These are phyloP conservation scores for Rhynchospora pubera DNA, from an alignment of 176 grass and related monocot species.

Conservation along the genomic window DNA sequence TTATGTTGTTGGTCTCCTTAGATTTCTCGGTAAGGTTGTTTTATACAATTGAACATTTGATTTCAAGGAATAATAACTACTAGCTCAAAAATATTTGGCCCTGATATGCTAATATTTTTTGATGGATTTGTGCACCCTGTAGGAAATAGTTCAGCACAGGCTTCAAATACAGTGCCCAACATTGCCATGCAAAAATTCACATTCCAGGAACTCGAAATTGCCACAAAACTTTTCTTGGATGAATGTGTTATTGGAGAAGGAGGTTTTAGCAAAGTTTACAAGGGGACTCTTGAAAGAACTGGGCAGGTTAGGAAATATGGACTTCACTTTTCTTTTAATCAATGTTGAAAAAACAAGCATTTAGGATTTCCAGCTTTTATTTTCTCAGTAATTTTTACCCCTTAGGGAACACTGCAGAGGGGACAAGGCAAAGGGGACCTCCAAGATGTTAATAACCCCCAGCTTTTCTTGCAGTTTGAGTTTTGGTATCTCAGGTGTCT, in stretches of 20 bases:
- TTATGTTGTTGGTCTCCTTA: no score
- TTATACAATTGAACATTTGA: neutral
- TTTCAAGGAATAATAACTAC: neutral
- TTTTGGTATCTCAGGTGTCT: neutral
- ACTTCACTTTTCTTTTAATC: neutral
- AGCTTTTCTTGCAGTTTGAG: neutral
- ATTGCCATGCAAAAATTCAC: conserved; percentile 76
- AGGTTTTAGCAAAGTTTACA: conserved; percentile 83
- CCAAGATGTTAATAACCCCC: neutral
- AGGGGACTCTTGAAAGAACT: conserved; percentile 53
- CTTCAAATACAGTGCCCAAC: conserved; percentile 35
- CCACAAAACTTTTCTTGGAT: conserved; percentile 66
- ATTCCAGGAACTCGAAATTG: conserved; percentile 62
- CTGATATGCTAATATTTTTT: conserved; percentile 6
- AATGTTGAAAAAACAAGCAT: neutral
- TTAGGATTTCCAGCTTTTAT: neutral
- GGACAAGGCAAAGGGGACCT: neutral
- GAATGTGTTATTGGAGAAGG: conserved; percentile 85
- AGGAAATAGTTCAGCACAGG: conserved; percentile 27
- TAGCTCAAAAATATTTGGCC: conserved; percentile 1
- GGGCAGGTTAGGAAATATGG: conserved; percentile 39
- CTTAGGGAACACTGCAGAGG: neutral
- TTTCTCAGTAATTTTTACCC: neutral
- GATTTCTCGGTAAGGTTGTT: no score
- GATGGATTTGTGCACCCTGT: conserved; percentile 19